Conservation (phyloP, 202 grass and related monocot genomes). For the Bolboschoenoplectus hybrid region DNA sequence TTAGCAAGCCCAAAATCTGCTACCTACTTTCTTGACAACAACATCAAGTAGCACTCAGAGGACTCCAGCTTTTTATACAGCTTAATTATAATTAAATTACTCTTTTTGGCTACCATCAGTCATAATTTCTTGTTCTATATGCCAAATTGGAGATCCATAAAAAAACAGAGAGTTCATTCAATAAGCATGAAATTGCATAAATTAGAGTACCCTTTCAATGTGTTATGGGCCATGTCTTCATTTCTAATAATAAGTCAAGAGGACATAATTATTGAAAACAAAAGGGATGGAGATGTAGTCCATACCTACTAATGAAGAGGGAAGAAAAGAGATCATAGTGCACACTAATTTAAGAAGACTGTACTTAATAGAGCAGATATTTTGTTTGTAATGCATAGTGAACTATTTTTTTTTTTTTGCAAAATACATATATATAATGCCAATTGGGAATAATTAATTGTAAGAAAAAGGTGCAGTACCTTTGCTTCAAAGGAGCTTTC, state of each 20-base stretch:
- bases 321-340: neutral
- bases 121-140: too few relatives aligned
- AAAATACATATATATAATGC: neutral
- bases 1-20: slow-evolving; percentile 58
- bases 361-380: neutral
- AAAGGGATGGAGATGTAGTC: neutral
- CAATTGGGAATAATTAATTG: neutral
- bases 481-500: slow-evolving; percentile 59
- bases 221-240: neutral
- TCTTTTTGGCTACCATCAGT: too few relatives aligned
- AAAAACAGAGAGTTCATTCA: neutral
- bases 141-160: too few relatives aligned
- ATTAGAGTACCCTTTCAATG: neutral
- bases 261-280: too few relatives aligned
- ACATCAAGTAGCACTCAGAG: neutral
- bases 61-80: slow-evolving; percentile 15
- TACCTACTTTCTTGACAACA: slow-evolving; percentile 34
- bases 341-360: neutral
- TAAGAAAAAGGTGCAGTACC: slow-evolving; percentile 38
- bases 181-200: neutral
- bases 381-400: neutral
- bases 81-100: slow-evolving; percentile 13
- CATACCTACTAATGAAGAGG: neutral
- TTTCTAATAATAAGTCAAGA: neutral
- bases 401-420: neutral